Base-by-base conservation (phyloP, 2,329 filamentous ascomycete genomes). In the Juglanconis sp. region DNA sequence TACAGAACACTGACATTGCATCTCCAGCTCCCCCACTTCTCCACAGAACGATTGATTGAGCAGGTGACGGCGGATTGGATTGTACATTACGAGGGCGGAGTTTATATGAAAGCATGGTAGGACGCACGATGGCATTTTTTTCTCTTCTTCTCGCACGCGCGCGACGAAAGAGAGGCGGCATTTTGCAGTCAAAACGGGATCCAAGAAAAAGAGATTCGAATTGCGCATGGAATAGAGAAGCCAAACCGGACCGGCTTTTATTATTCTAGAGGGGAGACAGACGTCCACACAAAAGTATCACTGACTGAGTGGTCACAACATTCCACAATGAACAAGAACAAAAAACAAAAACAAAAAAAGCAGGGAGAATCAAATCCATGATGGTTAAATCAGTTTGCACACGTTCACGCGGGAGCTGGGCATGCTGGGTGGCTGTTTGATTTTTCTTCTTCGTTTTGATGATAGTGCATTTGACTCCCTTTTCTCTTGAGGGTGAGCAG, bases 11-110 rank as follows among this genome's bases (percentile, higher is more conserved):
- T 61, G 54, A 64, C 44, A 36, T 53, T 1, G 17, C 10, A n/a
- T 31, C 4, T 34, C 17, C 42, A 74, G 72, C 68, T 76, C 74
- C 5, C 74, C 74, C 32, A 75, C 73, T 38, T 76, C 74, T 48
- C 74, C 74, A 24, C 68, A 68, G 38, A 73, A 75, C 63, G 72
- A 76, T 54, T 74, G 64, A 70, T 51, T 54, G 55, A 47, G 36
- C 50, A 10, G 9, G 7, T 46, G 40, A 56, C 17, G 2, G 48
- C 46, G 48, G 36, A 38, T 60, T 63, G 59, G 54, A 64, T 61
- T 49, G 54, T 63, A 57, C 38, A 63, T 54, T 11, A 48, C 24
- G 46, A 48, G 17, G 46, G 46, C 17, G 46, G 46, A 11, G 46
- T 48, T 48, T 58, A 54, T 52, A 53, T 31, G 53, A 38, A 32